Percentiles rank a stretch among this genome's conserved stretches.
phyloP scores from a whole-genome alignment of 257 asterid genomes.

The Solanum ossicruentum region DNA sequence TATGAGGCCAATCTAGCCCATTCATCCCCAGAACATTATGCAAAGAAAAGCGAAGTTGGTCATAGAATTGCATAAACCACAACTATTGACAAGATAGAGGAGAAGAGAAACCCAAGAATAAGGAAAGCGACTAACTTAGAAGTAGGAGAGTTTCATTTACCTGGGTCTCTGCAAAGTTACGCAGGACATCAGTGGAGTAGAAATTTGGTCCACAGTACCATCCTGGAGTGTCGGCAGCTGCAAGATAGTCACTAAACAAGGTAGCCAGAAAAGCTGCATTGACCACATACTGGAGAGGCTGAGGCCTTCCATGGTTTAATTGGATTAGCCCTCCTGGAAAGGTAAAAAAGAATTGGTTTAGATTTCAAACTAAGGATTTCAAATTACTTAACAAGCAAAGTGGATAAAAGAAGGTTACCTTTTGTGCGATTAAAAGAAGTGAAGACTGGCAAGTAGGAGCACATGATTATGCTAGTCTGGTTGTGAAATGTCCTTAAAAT shows the following conservation, averaged over 20 bases:
- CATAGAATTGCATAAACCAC: neutral
- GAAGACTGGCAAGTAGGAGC: conserved; percentile 76
- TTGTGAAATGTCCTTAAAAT: conserved; percentile 79
- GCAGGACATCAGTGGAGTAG: conserved; percentile 69
- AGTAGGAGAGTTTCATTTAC: conserved; percentile 13
- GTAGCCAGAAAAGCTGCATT: conserved; percentile 90
- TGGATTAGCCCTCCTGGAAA: conserved; percentile 81
- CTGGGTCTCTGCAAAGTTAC: conserved; percentile 84
- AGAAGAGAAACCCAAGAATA: neutral
- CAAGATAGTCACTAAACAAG: conserved; percentile 77
- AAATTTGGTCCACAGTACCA: conserved; percentile 97
- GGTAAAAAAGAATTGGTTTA: neutral
- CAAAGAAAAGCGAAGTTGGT: neutral
- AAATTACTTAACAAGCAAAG: neutral
- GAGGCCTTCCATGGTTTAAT: conserved; percentile 86
- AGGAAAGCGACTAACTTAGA: neutral
- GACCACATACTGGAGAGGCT: conserved; percentile 86
- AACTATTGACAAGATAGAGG: neutral
- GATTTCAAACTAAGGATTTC: neutral
- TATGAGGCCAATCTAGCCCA: neutral
- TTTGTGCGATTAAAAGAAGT: conserved; percentile 77
- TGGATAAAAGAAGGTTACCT: conserved; percentile 21
- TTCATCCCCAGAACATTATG: neutral
- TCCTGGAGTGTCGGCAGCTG: conserved; percentile 90
- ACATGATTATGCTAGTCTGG: conserved; percentile 84